A percentile compares a stretch with the other conserved stretches of the same genome.
phyloP scores from a whole-genome alignment of 2,329 filamentous ascomycete species.

The Claviceps pusilla region DNA sequence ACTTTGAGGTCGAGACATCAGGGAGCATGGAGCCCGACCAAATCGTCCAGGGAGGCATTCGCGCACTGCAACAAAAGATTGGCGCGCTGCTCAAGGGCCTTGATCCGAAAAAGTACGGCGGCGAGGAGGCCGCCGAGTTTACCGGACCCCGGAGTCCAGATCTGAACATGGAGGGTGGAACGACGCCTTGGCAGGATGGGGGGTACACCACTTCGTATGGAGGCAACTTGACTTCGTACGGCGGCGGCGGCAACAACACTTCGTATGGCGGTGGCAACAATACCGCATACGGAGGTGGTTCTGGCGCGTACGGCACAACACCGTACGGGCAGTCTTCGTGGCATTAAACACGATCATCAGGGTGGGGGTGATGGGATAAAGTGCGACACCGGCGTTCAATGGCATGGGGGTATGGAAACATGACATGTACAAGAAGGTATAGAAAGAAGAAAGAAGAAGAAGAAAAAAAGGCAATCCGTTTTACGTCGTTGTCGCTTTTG shows the following conservation, averaged over 20 bases:
- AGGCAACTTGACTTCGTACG: constrained; percentile 43
- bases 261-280: constrained; percentile 52
- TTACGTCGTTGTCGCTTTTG: neutral
- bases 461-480: neutral
- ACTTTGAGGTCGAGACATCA: constrained; percentile 82
- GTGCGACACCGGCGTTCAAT: constrained; percentile 2
- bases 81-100: constrained; percentile 55
- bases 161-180: constrained; percentile 41
- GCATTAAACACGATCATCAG: constrained; percentile 19
- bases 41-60: constrained; percentile 79
- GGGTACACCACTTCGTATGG: constrained; percentile 58
- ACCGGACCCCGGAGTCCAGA: constrained; percentile 54
- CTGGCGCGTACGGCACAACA: constrained; percentile 29
- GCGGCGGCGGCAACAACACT: constrained; percentile 43
- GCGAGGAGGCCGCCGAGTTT: constrained; percentile 44
- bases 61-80: constrained; percentile 78
- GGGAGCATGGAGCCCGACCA: constrained; percentile 80
- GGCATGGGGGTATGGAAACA: neutral
- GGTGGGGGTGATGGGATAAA: no score
- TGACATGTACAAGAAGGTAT: neutral
- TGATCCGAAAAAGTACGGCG: constrained; percentile 33
- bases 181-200: constrained; percentile 42
- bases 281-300: constrained; percentile 48
- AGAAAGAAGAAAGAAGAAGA: neutral
- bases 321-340: constrained; percentile 36